Conservation (phyloP, 805 yeast species). For the Barnettozyma sp. region DNA sequence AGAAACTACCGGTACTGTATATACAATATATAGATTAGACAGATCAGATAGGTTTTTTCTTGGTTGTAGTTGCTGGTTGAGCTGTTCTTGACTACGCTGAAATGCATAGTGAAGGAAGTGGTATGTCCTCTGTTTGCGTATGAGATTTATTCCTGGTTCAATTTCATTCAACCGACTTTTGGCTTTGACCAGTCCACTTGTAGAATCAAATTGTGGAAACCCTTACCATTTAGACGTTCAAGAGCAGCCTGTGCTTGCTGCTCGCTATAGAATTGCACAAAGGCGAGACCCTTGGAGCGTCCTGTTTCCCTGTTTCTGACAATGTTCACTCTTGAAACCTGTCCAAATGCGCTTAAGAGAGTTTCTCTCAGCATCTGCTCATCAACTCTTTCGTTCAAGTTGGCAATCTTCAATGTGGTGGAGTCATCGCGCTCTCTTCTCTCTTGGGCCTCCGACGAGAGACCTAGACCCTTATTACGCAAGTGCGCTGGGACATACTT, state of each 20-base stretch:
- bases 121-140: no score
- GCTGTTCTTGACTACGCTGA: no score
- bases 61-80: no score
- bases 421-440: constrained; percentile 72
- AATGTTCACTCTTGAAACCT: constrained; percentile 65
- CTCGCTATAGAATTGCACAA: constrained; percentile 71
- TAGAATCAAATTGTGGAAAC: constrained; percentile 84
- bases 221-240: constrained; percentile 76
- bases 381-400: constrained; percentile 77
- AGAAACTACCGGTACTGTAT: no score
- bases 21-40: no score
- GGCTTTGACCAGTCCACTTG: constrained; percentile 53
- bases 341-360: constrained; percentile 62
- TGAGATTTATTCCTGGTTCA: no score
- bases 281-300: constrained; percentile 92
- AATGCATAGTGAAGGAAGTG: no score
- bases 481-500: constrained; percentile 60
- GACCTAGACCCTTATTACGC: constrained; percentile 35
- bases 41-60: no score
- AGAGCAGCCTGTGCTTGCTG: constrained; percentile 70
- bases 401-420: constrained; percentile 83
- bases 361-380: constrained; percentile 74
- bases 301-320: constrained; percentile 92
- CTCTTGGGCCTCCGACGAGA: constrained; percentile 28
- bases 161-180: no score